A percentile compares a stretch with the other conserved stretches of the same genome.
Conservation (phyloP, 495 filamentous ascomycete species). For the Penicillium cinerascens region DNA sequence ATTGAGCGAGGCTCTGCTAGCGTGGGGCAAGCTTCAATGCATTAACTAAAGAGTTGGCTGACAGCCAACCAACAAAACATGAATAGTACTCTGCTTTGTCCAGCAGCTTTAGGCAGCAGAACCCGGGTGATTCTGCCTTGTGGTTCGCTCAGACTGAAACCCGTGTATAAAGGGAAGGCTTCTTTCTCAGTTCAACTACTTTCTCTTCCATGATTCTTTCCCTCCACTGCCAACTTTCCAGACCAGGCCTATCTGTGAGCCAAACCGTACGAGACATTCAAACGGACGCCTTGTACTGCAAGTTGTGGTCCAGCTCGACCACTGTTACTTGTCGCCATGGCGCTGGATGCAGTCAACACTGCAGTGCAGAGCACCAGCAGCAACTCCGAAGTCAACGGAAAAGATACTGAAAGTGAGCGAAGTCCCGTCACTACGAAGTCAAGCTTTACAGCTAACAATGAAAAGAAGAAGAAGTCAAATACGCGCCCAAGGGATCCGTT, state of each 20-base stretch:
- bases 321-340: not conserved
- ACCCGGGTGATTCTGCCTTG: not conserved
- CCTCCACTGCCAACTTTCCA: not conserved
- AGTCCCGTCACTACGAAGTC: not conserved
- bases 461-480: conserved; percentile 2
- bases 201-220: not conserved
- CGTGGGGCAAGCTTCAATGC: not conserved
- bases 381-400: not conserved
- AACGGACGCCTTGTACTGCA: not conserved
- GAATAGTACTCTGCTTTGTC: not conserved
- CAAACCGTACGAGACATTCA: not conserved
- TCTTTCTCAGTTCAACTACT: too few relatives aligned
- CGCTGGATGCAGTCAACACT: not conserved
- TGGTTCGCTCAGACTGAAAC: not conserved
- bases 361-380: not conserved
- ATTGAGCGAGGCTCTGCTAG: not conserved
- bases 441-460: not conserved
- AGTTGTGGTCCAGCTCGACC: not conserved
- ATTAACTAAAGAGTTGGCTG: not conserved
- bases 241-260: not conserved
- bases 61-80: not conserved
- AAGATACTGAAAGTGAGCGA: not conserved
- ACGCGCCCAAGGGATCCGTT: conserved; percentile 19
- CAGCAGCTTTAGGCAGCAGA: not conserved
- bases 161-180: not conserved